Conservation (phyloP, 2,329 filamentous ascomycete species). For the Scedosporium minutisporum region DNA sequence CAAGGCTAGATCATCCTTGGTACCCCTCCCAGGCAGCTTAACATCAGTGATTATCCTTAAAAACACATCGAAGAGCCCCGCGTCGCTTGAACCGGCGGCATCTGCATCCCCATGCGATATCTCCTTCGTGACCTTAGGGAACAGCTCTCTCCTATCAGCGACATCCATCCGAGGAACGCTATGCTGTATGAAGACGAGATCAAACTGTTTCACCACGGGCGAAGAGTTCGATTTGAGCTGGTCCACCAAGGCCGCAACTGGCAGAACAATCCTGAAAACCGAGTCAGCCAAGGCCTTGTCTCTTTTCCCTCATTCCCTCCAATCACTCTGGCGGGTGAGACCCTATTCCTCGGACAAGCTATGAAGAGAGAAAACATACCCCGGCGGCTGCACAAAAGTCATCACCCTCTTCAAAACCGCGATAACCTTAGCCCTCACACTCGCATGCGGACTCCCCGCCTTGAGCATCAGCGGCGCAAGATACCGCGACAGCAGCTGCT, state of each 20-base stretch:
- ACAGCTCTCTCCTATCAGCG: conserved; percentile 57
- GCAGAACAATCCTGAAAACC: conserved; percentile 55
- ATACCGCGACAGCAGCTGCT: conserved; percentile 67
- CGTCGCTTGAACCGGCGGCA: conserved; percentile 26
- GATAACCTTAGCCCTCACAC: conserved; percentile 67
- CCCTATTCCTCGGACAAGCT: too few species aligned
- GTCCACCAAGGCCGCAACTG: conserved; percentile 72
- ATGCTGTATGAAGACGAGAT: conserved; percentile 82
- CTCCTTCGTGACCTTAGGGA: conserved; percentile 61
- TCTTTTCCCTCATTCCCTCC: not conserved
- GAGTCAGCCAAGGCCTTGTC: not conserved
- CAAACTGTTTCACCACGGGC: conserved; percentile 74
- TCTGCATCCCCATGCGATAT: conserved; percentile 42
- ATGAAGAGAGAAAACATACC: conserved; percentile 24
- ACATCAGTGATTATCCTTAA: conserved; percentile 65
- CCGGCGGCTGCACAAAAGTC: conserved; percentile 41
- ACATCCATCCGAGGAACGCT: conserved; percentile 47
- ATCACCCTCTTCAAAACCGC: conserved; percentile 42
- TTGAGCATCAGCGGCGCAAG: conserved; percentile 78
- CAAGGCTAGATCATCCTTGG: conserved; percentile 64
- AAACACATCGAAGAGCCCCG: conserved; percentile 68
- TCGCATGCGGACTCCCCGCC: conserved; percentile 67
- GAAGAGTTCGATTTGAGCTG: conserved; percentile 76
- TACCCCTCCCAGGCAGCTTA: conserved; percentile 65
- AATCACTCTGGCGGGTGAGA: not conserved